Evolutionary conservation across 495 filamentous ascomycete genomes (phyloP).

Genomic region (Hypoxylon crocopeplum): DNA sequence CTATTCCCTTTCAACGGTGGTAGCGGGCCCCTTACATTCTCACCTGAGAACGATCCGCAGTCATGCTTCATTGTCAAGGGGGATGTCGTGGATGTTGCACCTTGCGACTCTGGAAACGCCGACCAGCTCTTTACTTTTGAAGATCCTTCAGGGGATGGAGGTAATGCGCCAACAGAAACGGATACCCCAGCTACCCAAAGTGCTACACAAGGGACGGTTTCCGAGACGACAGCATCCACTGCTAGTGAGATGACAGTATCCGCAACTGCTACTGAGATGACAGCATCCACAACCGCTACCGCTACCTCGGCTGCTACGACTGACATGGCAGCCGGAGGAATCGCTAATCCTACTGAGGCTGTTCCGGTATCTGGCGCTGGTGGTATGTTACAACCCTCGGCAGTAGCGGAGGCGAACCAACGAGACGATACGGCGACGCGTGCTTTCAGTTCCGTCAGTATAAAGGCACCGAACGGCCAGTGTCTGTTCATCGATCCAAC

Average conservation of each 20-base stretch:
- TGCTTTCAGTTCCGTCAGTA: slow-evolving; percentile 53
- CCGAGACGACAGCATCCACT: slow-evolving; percentile 15
- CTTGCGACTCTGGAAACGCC: slow-evolving; percentile 49
- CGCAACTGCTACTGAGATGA: too few relatives aligned
- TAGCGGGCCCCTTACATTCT: slow-evolving; percentile 49
- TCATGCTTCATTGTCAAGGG: slow-evolving; percentile 56
- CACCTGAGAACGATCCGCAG: slow-evolving; percentile 50
- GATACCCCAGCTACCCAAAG: background rate
- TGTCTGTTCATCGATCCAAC: slow-evolving; percentile 62
- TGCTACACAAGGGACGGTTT: background rate
- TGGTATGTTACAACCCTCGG: slow-evolving; percentile 54
- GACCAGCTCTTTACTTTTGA: slow-evolving; percentile 58
- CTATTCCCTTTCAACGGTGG: slow-evolving; percentile 53
- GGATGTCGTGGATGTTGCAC: slow-evolving; percentile 52
- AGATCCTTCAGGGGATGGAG: slow-evolving; percentile 24
- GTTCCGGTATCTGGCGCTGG: slow-evolving; percentile 60
- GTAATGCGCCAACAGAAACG: slow-evolving; percentile 1
- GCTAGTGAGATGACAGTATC: too few relatives aligned
- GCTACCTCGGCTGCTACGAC: slow-evolving; percentile 9
- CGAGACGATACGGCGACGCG: slow-evolving; percentile 56
- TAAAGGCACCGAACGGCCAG: slow-evolving; percentile 56
- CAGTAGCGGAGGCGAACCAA: slow-evolving; percentile 54
- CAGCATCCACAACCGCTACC: slow-evolving; percentile 6
- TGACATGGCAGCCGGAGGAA: slow-evolving; percentile 21
- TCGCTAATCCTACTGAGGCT: slow-evolving; percentile 54